Percentiles rank a stretch among this genome's conserved stretches.
phyloP scores from a whole-genome alignment of 768 basidiomycete species.

The Hemileccinum impolitum region DNA sequence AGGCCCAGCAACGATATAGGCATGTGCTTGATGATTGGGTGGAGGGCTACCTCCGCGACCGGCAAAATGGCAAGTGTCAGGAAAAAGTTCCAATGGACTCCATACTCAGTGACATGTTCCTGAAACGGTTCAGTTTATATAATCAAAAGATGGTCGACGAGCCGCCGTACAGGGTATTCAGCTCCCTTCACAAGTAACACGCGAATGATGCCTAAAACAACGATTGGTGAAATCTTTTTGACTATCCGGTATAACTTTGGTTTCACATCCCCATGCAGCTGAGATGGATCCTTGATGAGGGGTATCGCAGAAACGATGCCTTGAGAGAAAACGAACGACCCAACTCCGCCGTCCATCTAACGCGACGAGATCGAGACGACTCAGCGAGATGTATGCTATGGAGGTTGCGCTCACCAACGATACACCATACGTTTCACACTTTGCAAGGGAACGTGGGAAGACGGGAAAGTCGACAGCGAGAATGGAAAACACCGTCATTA shows the following conservation, averaged over 20 bases:
- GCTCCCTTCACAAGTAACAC: slow-evolving; percentile 87
- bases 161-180: slow-evolving; percentile 80
- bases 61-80: slow-evolving; percentile 85
- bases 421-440: slow-evolving; percentile 92
- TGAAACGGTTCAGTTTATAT: slow-evolving; percentile 25
- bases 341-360: slow-evolving; percentile 98
- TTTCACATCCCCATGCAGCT: slow-evolving; percentile 46
- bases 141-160: neutral
- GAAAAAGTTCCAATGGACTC: slow-evolving; percentile 99
- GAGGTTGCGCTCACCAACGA: slow-evolving; percentile 66
- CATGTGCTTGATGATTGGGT: slow-evolving; percentile 56
- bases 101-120: slow-evolving; percentile 98
- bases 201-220: slow-evolving; percentile 71
- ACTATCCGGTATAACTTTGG: slow-evolving; percentile 49
- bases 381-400: neutral
- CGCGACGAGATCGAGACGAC: neutral
- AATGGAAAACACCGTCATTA: slow-evolving; percentile 87
- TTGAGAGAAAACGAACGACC: slow-evolving; percentile 96
- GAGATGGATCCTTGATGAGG: slow-evolving; percentile 58
- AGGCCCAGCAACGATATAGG: slow-evolving; percentile 65
- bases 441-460: slow-evolving; percentile 84
- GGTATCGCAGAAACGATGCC: slow-evolving; percentile 89
- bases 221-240: slow-evolving; percentile 63
- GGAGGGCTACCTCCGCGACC: slow-evolving; percentile 62
- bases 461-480: slow-evolving; percentile 94